Evolutionary conservation across 2,329 filamentous ascomycete genomes (phyloP), one percentile per base, ranked within the genome.

Genomic region (Lachnellula occidentalis): DNA sequence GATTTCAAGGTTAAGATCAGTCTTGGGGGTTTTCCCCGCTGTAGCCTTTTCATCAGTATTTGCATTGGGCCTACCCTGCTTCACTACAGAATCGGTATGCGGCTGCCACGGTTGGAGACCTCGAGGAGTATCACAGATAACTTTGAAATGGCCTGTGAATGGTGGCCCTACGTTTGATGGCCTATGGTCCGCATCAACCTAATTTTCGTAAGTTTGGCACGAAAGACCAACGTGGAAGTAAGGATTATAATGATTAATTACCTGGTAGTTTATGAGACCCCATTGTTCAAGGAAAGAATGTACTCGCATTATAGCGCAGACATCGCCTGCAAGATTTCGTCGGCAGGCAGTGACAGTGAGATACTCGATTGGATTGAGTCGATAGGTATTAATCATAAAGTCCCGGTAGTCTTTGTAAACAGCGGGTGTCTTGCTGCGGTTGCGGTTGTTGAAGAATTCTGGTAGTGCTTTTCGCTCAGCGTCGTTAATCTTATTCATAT

Each of bases 381-480:
- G 87, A 73, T 99, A 99, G 14, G 94, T 97, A 76, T 99, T 99
- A 76, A 99, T 91, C 94, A 99, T 99, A 70, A 99, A 99, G 69
- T 99, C 94, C 64, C 94, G 87, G 73, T 99, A 99, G 70, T 99
- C 94, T 74, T 97, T 97, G 78, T 99, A 99, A 21, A 97, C 90
- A 48, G 91, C 86, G 1, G 91, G 88, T 0, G 94, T 99, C 76
- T 99, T 99, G 83, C 94, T 97, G 66, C 94, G 87, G 74, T 99
- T 99, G 57, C 94, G 85, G 71, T 85, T 92, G 76, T 99, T 99
- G 82, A 99, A 99, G 75, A 97, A 99, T 71, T 99, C 94, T 19
- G 92, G 91, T 62, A 99, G 80, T 7, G 91, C 91, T 73, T 96
- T 99, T 69, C 87, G 88, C 76, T 99, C 94, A 65, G 96, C 88